These are phyloP conservation scores for Xanthoparmelia taractica DNA, from an alignment of 495 filamentous ascomycete species.

Conservation along the genomic window DNA sequence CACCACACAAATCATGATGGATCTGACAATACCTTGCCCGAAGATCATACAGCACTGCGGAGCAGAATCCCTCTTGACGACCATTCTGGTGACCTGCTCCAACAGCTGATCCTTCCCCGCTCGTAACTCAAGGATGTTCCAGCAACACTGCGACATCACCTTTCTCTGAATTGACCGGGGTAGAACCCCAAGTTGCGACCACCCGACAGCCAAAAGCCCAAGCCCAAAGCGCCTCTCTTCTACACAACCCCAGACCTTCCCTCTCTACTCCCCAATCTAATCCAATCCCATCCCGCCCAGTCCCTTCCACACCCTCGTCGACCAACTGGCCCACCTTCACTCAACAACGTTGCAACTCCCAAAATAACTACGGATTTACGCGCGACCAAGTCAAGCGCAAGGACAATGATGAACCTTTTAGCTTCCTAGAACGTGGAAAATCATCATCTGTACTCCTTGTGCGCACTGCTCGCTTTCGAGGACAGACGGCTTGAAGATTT, in stretches of 20 bases:
- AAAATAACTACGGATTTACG: slow-evolving; percentile 56
- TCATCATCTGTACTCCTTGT: slow-evolving; percentile 57
- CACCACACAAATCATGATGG: neutral
- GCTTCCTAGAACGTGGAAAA: slow-evolving; percentile 56
- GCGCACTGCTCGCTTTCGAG: slow-evolving; percentile 52
- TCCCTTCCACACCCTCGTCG: slow-evolving; percentile 73
- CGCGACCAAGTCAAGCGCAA: slow-evolving; percentile 23
- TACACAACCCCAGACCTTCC: slow-evolving; percentile 29
- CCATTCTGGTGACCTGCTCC: no score
- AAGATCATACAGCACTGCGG: neutral
- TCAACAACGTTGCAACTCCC: slow-evolving; percentile 60
- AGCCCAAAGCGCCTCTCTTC: slow-evolving; percentile 48
- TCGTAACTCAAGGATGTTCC: neutral
- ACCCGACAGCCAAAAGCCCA: slow-evolving; percentile 20
- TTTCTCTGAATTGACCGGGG: no score
- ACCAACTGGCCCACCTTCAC: slow-evolving; percentile 56
- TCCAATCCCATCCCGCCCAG: no score
- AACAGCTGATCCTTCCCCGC: no score
- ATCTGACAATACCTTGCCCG: neutral
- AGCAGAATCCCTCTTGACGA: no score
- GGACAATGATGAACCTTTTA: slow-evolving; percentile 33
- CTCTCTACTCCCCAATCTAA: slow-evolving; percentile 3
- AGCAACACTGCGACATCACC: neutral
- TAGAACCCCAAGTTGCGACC: slow-evolving; percentile 25
- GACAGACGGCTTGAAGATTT: slow-evolving; percentile 49